phyloP scores from a whole-genome alignment of 306 rosid genomes.

The Trichosanthes truncata region DNA sequence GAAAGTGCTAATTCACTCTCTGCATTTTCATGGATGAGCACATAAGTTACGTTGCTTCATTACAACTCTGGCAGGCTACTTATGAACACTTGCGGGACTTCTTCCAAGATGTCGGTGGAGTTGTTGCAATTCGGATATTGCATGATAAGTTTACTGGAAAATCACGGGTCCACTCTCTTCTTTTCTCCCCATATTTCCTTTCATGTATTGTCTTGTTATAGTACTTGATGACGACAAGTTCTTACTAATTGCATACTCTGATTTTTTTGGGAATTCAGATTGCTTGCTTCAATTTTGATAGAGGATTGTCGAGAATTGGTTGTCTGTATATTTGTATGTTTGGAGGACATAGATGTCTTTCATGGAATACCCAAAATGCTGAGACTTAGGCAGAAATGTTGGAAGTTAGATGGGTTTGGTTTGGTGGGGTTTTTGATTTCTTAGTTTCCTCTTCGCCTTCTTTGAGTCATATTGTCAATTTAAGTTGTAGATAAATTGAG shows the following conservation, averaged over 20 bases:
- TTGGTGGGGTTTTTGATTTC: neutral
- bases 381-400: neutral
- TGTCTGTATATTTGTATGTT: neutral
- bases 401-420: neutral
- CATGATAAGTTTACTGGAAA: conserved; percentile 80
- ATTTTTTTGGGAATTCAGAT: neutral
- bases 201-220: neutral
- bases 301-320: neutral
- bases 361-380: neutral
- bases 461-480: neutral
- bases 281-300: neutral
- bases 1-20: neutral
- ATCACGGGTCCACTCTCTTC: conserved; percentile 57
- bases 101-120: conserved; percentile 79
- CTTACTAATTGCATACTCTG: neutral
- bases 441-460: neutral
- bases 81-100: conserved; percentile 56
- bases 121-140: conserved; percentile 65
- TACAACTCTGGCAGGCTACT: conserved; percentile 46
- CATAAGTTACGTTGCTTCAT: neutral
- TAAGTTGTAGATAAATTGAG: too few species aligned
- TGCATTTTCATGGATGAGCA: neutral
- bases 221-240: neutral
- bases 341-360: neutral
- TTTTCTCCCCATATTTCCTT: neutral